Percentiles rank a stretch among this genome's conserved stretches.
These are phyloP conservation scores for Cystofilobasidium macerans DNA, from an alignment of 768 basidiomycete species.

Conservation along the genomic window DNA sequence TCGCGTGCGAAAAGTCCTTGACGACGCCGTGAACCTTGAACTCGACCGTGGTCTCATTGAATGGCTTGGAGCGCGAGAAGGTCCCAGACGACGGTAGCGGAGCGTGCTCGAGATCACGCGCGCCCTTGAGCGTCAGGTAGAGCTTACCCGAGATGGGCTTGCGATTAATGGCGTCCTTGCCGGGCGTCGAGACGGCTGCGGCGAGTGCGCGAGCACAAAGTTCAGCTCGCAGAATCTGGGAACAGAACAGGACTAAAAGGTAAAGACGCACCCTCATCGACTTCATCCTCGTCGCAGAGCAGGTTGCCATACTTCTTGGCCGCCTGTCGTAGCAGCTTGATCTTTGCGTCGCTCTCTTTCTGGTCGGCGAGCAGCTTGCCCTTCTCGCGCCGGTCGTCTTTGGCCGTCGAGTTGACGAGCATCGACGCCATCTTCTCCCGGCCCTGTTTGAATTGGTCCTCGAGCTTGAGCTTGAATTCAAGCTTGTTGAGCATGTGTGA, in stretches of 20 bases:
- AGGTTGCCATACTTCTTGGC: slow-evolving; percentile 93
- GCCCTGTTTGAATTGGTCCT: slow-evolving; percentile 93
- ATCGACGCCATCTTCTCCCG: slow-evolving; percentile 94
- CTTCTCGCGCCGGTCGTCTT: slow-evolving; percentile 92
- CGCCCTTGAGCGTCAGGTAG: slow-evolving; percentile 73
- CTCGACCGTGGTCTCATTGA: slow-evolving; percentile 76
- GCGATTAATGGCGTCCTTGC: slow-evolving; percentile 72
- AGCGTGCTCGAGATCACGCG: slow-evolving; percentile 89
- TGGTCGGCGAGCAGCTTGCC: slow-evolving; percentile 87
- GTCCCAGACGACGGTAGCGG: slow-evolving; percentile 51
- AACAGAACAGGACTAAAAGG: not conserved
- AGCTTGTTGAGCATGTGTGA: slow-evolving; percentile 96
- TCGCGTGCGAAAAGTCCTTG: slow-evolving; percentile 78
- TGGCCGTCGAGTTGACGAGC: slow-evolving; percentile 64
- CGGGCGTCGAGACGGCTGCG: slow-evolving; percentile 12
- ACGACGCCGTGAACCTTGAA: slow-evolving; percentile 95
- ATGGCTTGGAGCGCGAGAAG: slow-evolving; percentile 55
- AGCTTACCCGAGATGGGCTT: slow-evolving; percentile 91
- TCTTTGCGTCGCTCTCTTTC: slow-evolving; percentile 91
- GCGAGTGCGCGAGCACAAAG: not conserved
- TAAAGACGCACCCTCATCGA: slow-evolving; percentile 50
- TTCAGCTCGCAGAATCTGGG: not conserved
- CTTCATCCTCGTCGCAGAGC: slow-evolving; percentile 53
- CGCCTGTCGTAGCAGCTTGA: slow-evolving; percentile 78
- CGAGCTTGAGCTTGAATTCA: slow-evolving; percentile 97